Conservation (phyloP, 1,284 basidiomycete species). For the Violaceomyces palustris region DNA sequence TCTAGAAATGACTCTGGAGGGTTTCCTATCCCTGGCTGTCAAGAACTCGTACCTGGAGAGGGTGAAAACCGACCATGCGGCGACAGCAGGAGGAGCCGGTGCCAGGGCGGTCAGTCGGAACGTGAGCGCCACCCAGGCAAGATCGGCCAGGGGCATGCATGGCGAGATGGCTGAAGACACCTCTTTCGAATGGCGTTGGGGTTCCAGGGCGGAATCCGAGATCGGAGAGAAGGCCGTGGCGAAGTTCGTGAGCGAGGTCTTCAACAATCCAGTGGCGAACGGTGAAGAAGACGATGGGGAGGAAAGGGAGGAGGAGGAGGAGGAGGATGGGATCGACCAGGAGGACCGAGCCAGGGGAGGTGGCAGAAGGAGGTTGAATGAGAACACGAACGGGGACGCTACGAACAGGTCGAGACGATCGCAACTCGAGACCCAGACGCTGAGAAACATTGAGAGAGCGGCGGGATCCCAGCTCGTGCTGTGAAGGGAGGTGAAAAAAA, state of each 20-base stretch:
- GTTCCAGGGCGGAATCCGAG: slow-evolving; percentile 47
- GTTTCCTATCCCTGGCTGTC: slow-evolving; percentile 24
- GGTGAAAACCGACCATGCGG: slow-evolving; percentile 12
- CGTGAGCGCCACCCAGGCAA: slow-evolving; percentile 1
- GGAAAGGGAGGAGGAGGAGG: slow-evolving; percentile 10
- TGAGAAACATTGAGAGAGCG: slow-evolving; percentile 21
- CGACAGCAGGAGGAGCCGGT: background rate
- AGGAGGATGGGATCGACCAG: no score
- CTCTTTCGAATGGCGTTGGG: slow-evolving; percentile 50
- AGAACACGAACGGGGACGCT: no score
- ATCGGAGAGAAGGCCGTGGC: slow-evolving; percentile 47
- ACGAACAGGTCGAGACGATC: no score
- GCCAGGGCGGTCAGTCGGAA: slow-evolving; percentile 3
- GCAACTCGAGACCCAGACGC: no score
- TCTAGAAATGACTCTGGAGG: slow-evolving; percentile 25
- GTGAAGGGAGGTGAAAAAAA: no score
- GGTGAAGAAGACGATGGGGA: slow-evolving; percentile 6
- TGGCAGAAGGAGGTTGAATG: no score
- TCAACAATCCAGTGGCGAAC: slow-evolving; percentile 9
- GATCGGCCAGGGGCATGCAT: slow-evolving; percentile 8
- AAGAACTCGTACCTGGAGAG: slow-evolving; percentile 49
- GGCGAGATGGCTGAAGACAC: slow-evolving; percentile 20
- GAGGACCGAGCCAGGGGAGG: no score
- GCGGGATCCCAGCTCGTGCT: slow-evolving; percentile 29
- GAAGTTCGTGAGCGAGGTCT: slow-evolving; percentile 39